A percentile compares a stretch with the other conserved stretches of the same genome.
Conservation (phyloP, 352 stramenopile species). For the Globisporangium emineosum region DNA sequence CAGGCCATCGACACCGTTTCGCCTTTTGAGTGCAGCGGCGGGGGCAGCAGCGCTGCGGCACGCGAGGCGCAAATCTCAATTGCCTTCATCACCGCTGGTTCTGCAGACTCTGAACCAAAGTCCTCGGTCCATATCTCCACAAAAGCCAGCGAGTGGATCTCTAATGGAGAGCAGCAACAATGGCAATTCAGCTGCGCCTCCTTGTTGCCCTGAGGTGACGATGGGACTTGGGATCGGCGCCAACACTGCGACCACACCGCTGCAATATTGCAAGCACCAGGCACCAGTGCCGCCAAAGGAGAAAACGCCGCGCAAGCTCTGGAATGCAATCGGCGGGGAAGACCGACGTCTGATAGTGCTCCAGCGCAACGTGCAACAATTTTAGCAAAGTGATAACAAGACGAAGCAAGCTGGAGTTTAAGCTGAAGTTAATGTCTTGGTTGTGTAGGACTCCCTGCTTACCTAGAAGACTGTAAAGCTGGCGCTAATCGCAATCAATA, state of each 20-base stretch:
- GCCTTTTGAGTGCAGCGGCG: slow-evolving; percentile 21
- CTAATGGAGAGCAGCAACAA: background rate
- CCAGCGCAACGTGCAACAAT: slow-evolving; percentile 42
- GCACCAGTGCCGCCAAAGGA: slow-evolving; percentile 45
- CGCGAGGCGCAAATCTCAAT: slow-evolving; percentile 22
- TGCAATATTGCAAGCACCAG: slow-evolving; percentile 63
- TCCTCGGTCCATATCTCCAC: slow-evolving; percentile 16
- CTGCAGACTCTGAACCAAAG: slow-evolving; percentile 26
- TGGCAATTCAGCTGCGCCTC: background rate
- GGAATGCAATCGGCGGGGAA: slow-evolving; percentile 75
- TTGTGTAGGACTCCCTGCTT: no score
- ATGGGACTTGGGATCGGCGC: slow-evolving; percentile 21
- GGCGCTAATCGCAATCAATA: background rate
- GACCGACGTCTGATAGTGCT: slow-evolving; percentile 68
- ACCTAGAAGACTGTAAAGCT: slow-evolving; percentile 3
- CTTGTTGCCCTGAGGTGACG: background rate
- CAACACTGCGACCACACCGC: slow-evolving; percentile 11
- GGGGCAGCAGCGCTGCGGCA: slow-evolving; percentile 16
- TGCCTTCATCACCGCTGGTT: slow-evolving; percentile 18
- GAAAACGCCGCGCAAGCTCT: slow-evolving; percentile 69
- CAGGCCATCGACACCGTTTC: slow-evolving; percentile 32
- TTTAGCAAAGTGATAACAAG: no score
- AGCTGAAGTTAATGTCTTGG: no score
- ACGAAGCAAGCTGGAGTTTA: no score
- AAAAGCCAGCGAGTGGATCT: background rate